Conservation (phyloP, 352 stramenopile species). For the Aphanomyces invadans region DNA sequence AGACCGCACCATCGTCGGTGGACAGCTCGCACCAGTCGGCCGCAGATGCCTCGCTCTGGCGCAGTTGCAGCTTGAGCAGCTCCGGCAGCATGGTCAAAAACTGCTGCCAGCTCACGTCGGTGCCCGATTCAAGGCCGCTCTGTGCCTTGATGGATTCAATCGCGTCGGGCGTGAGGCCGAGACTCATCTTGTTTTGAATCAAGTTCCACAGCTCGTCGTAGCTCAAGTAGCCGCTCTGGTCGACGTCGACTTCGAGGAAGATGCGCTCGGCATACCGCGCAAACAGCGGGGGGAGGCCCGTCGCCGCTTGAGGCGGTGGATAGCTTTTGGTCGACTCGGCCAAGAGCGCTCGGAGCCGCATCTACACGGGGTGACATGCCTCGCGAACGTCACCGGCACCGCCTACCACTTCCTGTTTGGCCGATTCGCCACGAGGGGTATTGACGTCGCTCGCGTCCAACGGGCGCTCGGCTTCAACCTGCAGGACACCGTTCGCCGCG, state of each 20-base stretch:
- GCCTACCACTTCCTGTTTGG: constrained; percentile 28
- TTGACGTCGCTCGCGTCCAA: constrained; percentile 30
- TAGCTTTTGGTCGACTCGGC: background rate
- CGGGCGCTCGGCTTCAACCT: constrained; percentile 20
- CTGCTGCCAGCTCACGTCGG: constrained; percentile 27
- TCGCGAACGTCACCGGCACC: constrained; percentile 19
- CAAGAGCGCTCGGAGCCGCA: background rate
- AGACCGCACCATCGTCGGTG: constrained; percentile 23
- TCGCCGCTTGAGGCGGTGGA: background rate
- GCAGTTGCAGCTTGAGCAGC: constrained; percentile 27
- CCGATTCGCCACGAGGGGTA: constrained; percentile 23
- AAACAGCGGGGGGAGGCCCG: constrained; percentile 23
- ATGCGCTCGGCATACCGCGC: constrained; percentile 26
- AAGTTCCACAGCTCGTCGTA: constrained; percentile 26
- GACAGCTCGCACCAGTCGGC: constrained; percentile 29
- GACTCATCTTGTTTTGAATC: constrained; percentile 25
- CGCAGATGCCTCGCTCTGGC: constrained; percentile 5
- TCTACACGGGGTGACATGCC: background rate
- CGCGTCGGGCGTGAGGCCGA: constrained; percentile 27
- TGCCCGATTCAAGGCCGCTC: constrained; percentile 13
- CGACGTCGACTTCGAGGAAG: constrained; percentile 28
- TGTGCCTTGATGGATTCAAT: constrained; percentile 25
- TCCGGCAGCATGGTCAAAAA: constrained; percentile 29
- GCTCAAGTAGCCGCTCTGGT: constrained; percentile 28
- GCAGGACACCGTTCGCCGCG: constrained; percentile 16